Conservation (phyloP, 306 rosid genomes). For the Vicia sativa region DNA sequence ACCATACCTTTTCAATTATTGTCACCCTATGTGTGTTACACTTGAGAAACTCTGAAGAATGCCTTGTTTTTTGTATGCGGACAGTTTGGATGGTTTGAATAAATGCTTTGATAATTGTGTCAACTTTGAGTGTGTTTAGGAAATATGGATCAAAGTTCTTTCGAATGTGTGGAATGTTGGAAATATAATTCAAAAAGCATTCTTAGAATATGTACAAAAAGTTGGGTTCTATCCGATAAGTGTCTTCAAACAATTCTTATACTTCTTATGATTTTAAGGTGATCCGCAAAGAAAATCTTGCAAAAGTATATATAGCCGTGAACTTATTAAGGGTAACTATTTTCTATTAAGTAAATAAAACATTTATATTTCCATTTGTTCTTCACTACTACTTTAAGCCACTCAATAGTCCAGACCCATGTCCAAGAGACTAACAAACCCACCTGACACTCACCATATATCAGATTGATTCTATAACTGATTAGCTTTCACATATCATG, state of each 20-base stretch:
- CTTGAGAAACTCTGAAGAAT: slow-evolving; percentile 14
- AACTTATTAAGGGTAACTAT: neutral
- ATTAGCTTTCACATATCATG: neutral
- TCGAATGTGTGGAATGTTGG: slow-evolving; percentile 13
- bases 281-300: slow-evolving; percentile 13
- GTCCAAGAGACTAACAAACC: slow-evolving; percentile 5
- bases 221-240: neutral
- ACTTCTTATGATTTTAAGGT: neutral
- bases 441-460: neutral
- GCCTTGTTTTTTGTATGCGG: neutral
- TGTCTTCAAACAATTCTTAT: slow-evolving; percentile 17
- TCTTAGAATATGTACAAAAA: slow-evolving; percentile 1
- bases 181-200: slow-evolving; percentile 3
- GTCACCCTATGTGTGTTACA: neutral
- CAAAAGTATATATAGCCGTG: neutral
- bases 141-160: slow-evolving; percentile 1
- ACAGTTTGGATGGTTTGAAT: slow-evolving; percentile 7
- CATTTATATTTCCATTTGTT: too few species aligned
- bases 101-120: slow-evolving; percentile 23
- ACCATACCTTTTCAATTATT: slow-evolving; percentile 4
- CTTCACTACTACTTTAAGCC: neutral
- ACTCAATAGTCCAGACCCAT: slow-evolving; percentile 12
- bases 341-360: neutral
- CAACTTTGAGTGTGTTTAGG: slow-evolving; percentile 15
- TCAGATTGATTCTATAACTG: slow-evolving; percentile 15